These are phyloP conservation scores for Pezicula radicicola DNA, from an alignment of 2,329 filamentous ascomycete genomes.

Conservation along the genomic window DNA sequence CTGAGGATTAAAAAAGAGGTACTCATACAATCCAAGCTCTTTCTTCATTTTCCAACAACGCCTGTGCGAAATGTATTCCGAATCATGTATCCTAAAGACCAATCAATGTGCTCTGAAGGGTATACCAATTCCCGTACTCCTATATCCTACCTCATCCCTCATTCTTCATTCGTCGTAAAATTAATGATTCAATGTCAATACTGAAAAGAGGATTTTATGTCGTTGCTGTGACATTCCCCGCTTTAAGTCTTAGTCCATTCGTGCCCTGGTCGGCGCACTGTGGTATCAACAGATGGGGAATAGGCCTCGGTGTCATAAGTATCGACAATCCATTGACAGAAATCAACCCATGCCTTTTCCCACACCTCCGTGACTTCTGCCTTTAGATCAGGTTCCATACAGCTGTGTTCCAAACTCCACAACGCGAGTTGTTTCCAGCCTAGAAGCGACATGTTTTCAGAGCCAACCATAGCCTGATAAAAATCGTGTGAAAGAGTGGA, in stretches of 20 bases:
- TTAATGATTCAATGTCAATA: no score
- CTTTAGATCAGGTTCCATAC: conserved; percentile 43
- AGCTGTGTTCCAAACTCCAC: conserved; percentile 63
- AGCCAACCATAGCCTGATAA: conserved; percentile 72
- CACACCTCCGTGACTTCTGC: conserved; percentile 41
- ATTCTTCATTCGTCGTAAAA: no score
- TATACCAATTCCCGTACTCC: no score
- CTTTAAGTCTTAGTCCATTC: background rate
- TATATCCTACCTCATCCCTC: no score
- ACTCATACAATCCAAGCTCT: no score
- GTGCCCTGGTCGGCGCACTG: background rate
- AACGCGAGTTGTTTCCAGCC: conserved; percentile 68
- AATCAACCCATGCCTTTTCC: conserved; percentile 53
- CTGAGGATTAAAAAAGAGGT: no score
- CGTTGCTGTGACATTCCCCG: no score
- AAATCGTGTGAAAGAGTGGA: conserved; percentile 74
- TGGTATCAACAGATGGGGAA: background rate
- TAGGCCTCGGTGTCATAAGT: conserved; percentile 28
- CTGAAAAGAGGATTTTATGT: no score
- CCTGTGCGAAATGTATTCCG: no score
- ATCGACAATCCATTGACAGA: conserved; percentile 50
- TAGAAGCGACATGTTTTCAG: conserved; percentile 61
- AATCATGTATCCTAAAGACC: no score
- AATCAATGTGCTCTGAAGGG: no score
- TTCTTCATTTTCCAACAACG: no score